Base-by-base conservation (phyloP, 345 rosid species). In the Eutrema yunnanense region DNA sequence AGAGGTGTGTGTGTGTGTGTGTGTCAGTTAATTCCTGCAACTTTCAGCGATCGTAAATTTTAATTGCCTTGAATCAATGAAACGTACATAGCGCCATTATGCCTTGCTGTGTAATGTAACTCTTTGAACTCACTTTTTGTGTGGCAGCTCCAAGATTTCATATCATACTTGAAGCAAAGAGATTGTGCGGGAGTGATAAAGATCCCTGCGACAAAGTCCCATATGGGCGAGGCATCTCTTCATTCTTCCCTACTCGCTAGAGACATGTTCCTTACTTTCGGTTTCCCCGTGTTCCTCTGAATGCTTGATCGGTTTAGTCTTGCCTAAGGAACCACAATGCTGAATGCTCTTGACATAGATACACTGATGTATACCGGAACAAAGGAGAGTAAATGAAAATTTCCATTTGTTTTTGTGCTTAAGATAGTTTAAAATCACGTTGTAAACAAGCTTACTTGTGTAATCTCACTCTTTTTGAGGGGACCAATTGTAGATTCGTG, bases 181-280 rank as follows among this genome's bases (percentile, higher is more conserved):
- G 92, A 88, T 16, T 95, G 99, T 70, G 98, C 99, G 0, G 99
- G 99, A 74, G 99, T 95, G 37, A 95, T 95, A 69, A 95, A 88
- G 81, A 83, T 95, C 71, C 98, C 97, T 27, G 87, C 86, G 12
- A 60, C 76, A 54, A 87, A 16, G 78, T 70, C 81, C 92, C 53
- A 77, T 90, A 64, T 92, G 99, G 99, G 80, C 96, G 38, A 87
- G 99, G 88, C 96, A 89, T 82, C 90, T 92, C 70, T 95, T 92
- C 72, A 86, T 92, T 73, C 92, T 95, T 69, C 92, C 99, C 0
- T 80, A 84, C 83, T 85, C 96, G 5, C 82, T 81, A 51, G 96
- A 92, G 13, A 61, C 83, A 27, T 92, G 98, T 76, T 81, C 98
- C 14, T 65, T 92, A 86, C 94, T 95, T 57, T 86, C 94, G 0